Percentiles rank a stretch among this genome's conserved stretches.
These are phyloP conservation scores for Inonotus hispidus DNA, from an alignment of 1,284 basidiomycete genomes.

Conservation along the genomic window DNA sequence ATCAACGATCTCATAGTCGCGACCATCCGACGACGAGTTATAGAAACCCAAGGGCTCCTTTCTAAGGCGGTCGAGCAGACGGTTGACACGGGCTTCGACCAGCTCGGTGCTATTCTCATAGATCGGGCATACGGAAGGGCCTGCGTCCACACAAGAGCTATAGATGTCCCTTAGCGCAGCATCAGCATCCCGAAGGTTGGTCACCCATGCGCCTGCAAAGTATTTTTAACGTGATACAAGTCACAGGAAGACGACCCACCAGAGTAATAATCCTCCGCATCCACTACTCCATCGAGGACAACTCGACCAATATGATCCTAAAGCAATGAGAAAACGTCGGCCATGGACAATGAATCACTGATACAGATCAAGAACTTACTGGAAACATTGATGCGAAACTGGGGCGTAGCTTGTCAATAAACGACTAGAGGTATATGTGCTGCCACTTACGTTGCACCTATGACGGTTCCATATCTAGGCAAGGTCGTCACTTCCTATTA, in stretches of 20 bases:
- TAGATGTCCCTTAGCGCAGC: slow-evolving; percentile 14
- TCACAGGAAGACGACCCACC: not conserved
- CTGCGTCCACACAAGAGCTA: slow-evolving; percentile 22
- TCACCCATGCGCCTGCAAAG: slow-evolving; percentile 17
- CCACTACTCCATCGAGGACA: slow-evolving; percentile 20
- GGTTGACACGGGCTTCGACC: slow-evolving; percentile 20
- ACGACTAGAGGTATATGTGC: not conserved
- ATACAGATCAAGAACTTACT: slow-evolving; percentile 14
- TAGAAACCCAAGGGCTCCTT: slow-evolving; percentile 3
- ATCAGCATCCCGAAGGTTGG: slow-evolving; percentile 23
- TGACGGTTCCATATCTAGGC: slow-evolving; percentile 24
- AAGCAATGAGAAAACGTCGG: not conserved
- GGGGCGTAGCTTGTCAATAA: not conserved
- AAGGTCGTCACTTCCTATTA: not conserved
- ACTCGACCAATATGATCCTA: slow-evolving; percentile 22
- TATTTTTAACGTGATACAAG: not conserved
- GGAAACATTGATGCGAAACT: slow-evolving; percentile 27
- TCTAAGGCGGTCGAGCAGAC: not conserved
- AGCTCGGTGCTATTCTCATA: too few species aligned
- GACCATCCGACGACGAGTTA: not conserved
- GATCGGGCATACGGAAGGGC: too few species aligned
- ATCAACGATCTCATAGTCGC: slow-evolving; percentile 16
- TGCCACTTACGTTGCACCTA: slow-evolving; percentile 22
- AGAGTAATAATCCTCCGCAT: slow-evolving; percentile 13
- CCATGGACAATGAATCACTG: not conserved